A percentile compares a stretch with the other conserved stretches of the same genome.
Conservation (phyloP, 2,329 filamentous ascomycete genomes). For the Orbilia brochopaga region DNA sequence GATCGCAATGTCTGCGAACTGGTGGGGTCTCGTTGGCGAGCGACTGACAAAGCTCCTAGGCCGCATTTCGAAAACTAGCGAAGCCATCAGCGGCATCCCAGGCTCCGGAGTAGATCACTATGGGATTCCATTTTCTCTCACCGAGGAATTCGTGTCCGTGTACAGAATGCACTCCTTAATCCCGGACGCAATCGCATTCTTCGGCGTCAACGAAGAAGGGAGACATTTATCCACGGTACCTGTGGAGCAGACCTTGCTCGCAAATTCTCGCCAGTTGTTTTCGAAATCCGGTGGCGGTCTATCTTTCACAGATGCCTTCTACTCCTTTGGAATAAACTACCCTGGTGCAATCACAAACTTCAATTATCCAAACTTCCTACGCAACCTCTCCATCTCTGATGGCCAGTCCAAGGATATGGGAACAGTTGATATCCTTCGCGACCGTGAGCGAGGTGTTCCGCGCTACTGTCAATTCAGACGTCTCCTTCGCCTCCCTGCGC, state of each 20-base stretch:
- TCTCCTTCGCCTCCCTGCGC: constrained; percentile 58
- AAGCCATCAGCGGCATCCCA: constrained; percentile 59
- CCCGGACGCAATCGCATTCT: constrained; percentile 56
- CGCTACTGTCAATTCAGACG: constrained; percentile 61
- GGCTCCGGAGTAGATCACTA: constrained; percentile 58
- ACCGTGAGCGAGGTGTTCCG: constrained; percentile 62
- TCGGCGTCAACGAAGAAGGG: constrained; percentile 51
- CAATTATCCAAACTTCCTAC: constrained; percentile 59
- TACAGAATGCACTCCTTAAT: constrained; percentile 61
- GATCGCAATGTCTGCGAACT: constrained; percentile 61
- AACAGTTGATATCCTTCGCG: constrained; percentile 61
- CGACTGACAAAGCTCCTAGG: constrained; percentile 59
- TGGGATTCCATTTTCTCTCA: constrained; percentile 59
- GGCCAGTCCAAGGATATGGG: constrained; percentile 60
- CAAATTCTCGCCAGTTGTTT: constrained; percentile 57
- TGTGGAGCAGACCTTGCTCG: constrained; percentile 57
- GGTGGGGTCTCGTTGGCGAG: constrained; percentile 61
- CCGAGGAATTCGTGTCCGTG: constrained; percentile 61
- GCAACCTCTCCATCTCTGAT: constrained; percentile 59
- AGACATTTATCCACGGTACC: constrained; percentile 55
- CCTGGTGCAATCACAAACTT: constrained; percentile 61
- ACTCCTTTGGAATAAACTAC: constrained; percentile 62
- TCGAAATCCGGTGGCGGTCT: constrained; percentile 52
- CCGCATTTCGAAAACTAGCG: constrained; percentile 58
- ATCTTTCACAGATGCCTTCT: constrained; percentile 59